Evolutionary conservation across 2,329 filamentous ascomycete species (phyloP).

Genomic region (Aspergillus sp.): DNA sequence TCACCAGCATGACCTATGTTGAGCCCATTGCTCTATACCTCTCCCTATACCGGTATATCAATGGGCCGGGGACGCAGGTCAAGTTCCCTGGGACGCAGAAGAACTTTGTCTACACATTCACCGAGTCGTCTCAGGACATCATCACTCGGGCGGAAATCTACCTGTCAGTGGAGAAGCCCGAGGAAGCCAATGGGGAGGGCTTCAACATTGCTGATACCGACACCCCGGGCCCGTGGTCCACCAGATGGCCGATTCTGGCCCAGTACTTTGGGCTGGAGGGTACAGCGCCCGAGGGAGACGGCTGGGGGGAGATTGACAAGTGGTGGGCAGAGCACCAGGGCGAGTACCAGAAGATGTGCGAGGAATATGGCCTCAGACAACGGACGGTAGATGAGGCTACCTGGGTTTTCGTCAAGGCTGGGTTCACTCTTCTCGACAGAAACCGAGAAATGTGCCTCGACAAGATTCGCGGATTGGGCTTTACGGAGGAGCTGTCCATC

Average conservation of each 20-base stretch:
- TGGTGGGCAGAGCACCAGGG: constrained; percentile 23
- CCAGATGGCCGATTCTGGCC: constrained; percentile 21
- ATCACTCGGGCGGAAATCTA: constrained; percentile 26
- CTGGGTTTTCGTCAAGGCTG: constrained; percentile 19
- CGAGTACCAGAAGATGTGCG: constrained; percentile 22
- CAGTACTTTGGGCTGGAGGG: constrained; percentile 24
- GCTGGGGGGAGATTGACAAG: constrained; percentile 17
- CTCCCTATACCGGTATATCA: constrained; percentile 36
- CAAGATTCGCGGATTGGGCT: constrained; percentile 23
- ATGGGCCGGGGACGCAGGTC: constrained; percentile 37
- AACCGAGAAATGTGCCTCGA: constrained; percentile 23
- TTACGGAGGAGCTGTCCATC: constrained; percentile 21
- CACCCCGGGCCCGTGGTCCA: constrained; percentile 12
- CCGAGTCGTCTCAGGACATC: constrained; percentile 39
- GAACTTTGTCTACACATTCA: constrained; percentile 35
- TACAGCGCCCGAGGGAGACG: neutral
- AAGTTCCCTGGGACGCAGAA: constrained; percentile 38
- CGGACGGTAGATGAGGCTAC: neutral
- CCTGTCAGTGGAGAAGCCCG: constrained; percentile 19
- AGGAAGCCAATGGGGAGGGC: constrained; percentile 16
- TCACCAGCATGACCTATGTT: constrained; percentile 46
- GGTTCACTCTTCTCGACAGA: constrained; percentile 16
- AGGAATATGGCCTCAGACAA: constrained; percentile 16
- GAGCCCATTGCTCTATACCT: constrained; percentile 43
- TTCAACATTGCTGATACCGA: constrained; percentile 30